Evolutionary conservation across 331 rosid genomes (phyloP).

Genomic region (Cydonia oblonga): DNA sequence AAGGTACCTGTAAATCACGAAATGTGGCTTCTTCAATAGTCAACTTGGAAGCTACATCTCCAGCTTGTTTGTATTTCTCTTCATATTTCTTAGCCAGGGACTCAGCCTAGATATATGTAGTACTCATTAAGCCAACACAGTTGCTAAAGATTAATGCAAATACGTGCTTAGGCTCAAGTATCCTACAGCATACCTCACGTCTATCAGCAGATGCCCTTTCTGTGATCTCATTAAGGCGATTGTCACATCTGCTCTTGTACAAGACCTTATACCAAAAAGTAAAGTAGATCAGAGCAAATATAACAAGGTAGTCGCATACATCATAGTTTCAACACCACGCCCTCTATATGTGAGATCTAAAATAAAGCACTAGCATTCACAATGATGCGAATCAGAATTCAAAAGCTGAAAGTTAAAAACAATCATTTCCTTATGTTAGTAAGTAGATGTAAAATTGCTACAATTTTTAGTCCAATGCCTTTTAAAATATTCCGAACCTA

Average conservation of each 20-base stretch:
- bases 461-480: not conserved
- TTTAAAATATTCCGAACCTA: too few relatives aligned
- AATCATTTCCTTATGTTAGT: not conserved
- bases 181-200: slow-evolving; percentile 53
- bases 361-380: too few relatives aligned
- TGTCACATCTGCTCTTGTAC: too few relatives aligned
- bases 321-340: slow-evolving; percentile 23
- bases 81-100: slow-evolving; percentile 79
- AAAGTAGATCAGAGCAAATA: too few relatives aligned
- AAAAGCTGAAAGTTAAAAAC: not conserved
- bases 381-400: not conserved
- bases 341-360: too few relatives aligned
- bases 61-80: slow-evolving; percentile 80
- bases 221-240: too few relatives aligned
- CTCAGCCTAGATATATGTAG: slow-evolving; percentile 49
- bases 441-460: not conserved
- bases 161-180: slow-evolving; percentile 1
- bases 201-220: slow-evolving; percentile 31
- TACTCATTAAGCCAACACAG: slow-evolving; percentile 7
- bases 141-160: not conserved
- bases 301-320: too few relatives aligned
- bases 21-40: slow-evolving; percentile 84
- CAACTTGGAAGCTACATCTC: slow-evolving; percentile 92
- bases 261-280: slow-evolving; percentile 2
- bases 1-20: slow-evolving; percentile 78